Percentiles rank a stretch among this genome's conserved stretches.
Conservation (phyloP, 2,329 filamentous ascomycete genomes). For the Cytospora paraplurivora region DNA sequence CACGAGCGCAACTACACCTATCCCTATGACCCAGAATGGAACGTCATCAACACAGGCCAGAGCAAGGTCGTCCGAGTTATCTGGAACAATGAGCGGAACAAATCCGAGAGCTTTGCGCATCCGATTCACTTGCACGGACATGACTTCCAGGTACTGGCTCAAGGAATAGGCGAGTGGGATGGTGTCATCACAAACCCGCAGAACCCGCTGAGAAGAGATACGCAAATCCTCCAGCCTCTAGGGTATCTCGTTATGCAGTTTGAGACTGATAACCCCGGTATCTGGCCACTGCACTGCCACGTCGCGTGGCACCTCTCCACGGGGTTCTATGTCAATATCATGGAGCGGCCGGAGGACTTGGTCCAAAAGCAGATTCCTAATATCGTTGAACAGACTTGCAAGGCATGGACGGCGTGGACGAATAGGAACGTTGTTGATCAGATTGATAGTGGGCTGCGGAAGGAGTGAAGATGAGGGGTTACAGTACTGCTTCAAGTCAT, state of each 20-base stretch:
- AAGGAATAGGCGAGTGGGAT: constrained; percentile 12
- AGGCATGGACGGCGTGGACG: neutral
- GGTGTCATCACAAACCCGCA: constrained; percentile 1
- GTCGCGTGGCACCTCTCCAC: constrained; percentile 18
- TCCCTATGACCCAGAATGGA: constrained; percentile 9
- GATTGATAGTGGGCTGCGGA: constrained; percentile 3
- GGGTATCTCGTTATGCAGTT: constrained; percentile 17
- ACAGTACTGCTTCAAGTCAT: too few relatives aligned
- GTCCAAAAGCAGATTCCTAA: neutral
- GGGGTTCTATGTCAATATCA: constrained; percentile 10
- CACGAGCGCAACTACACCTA: constrained; percentile 2
- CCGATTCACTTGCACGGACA: constrained; percentile 23
- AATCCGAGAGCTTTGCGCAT: constrained; percentile 3
- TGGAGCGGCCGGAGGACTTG: constrained; percentile 4
- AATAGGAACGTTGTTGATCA: neutral
- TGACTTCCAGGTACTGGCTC: constrained; percentile 14
- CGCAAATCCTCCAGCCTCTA: constrained; percentile 10
- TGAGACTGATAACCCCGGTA: constrained; percentile 19
- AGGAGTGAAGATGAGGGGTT: too few relatives aligned
- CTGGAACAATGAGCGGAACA: constrained; percentile 10
- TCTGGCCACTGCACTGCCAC: constrained; percentile 21
- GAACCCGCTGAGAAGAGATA: constrained; percentile 16
- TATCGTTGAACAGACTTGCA: neutral
- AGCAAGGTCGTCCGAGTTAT: neutral
- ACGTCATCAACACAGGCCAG: neutral